phyloP scores from a whole-genome alignment of 192 early-diverging fungal species.

The Helicostylum pulchrum region DNA sequence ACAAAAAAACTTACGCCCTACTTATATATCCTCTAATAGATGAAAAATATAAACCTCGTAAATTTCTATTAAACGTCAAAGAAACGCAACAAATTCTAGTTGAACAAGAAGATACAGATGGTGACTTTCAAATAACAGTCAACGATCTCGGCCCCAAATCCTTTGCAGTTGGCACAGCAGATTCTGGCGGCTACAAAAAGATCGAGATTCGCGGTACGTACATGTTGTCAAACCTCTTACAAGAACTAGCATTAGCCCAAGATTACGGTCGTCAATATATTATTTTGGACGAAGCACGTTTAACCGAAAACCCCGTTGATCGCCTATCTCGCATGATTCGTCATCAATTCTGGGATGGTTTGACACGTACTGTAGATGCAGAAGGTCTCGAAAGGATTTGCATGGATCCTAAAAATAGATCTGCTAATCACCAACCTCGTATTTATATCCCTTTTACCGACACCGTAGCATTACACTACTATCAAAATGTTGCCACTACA shows the following conservation, averaged over 20 bases:
- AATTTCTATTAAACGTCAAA: conserved; percentile 83
- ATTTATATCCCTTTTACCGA: conserved; percentile 93
- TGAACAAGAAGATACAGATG: conserved; percentile 94
- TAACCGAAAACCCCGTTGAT: conserved; percentile 94
- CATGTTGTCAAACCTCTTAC: conserved; percentile 89
- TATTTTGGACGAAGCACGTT: conserved; percentile 81
- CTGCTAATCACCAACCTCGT: conserved; percentile 68
- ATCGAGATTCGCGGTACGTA: conserved; percentile 93
- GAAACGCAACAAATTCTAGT: conserved; percentile 75
- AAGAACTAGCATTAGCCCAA: conserved; percentile 89
- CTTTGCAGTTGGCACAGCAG: conserved; percentile 81
- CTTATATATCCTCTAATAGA: conserved; percentile 22
- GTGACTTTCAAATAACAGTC: conserved; percentile 92
- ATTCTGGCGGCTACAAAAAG: conserved; percentile 82
- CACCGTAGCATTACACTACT: conserved; percentile 73
- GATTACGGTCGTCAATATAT: conserved; percentile 86
- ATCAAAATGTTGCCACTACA: conserved; percentile 59
- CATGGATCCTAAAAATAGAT: conserved; percentile 87
- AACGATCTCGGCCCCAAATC: conserved; percentile 91
- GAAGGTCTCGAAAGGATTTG: conserved; percentile 87
- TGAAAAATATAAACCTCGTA: conserved; percentile 51
- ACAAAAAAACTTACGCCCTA: not conserved
- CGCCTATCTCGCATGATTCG: conserved; percentile 87
- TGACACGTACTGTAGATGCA: conserved; percentile 82
- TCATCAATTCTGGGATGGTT: conserved; percentile 92